phyloP scores from a whole-genome alignment of 2,329 filamentous ascomycete species.

The Monilinia vaccinii-corymbosi region DNA sequence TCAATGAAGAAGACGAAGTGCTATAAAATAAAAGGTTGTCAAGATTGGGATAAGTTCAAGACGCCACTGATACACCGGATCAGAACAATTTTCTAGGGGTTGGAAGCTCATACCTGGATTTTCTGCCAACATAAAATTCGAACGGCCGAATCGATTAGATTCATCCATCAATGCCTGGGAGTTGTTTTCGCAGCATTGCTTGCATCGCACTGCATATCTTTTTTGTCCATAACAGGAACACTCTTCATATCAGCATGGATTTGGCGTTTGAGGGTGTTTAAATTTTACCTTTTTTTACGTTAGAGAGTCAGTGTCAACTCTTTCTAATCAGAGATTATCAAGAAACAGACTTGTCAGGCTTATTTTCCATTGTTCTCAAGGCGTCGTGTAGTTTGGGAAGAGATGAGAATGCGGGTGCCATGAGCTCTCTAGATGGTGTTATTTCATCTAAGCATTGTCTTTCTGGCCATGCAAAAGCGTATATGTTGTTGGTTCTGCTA shows the following conservation, averaged over 20 bases:
- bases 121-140: background rate
- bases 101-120: background rate
- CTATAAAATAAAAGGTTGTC: constrained; percentile 12
- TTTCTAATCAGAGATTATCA: background rate
- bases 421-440: background rate
- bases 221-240: background rate
- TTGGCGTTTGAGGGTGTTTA: background rate
- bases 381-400: background rate
- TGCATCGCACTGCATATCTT: background rate
- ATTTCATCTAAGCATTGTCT: background rate
- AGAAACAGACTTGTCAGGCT: constrained; percentile 4
- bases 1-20: constrained; percentile 28
- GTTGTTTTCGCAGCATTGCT: constrained; percentile 6
- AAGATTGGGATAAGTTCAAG: background rate
- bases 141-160: background rate
- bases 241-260: background rate
- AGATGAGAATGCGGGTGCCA: background rate
- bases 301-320: background rate
- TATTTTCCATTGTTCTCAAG: background rate
- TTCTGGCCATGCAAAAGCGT: background rate
- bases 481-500: background rate
- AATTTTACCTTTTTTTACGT: background rate
- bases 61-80: background rate
- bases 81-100: background rate
- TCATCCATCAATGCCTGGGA: background rate